Evolutionary conservation across 495 filamentous ascomycete genomes (phyloP), one percentile per base, ranked within the genome.

Genomic region (Penicillium tannophilum): DNA sequence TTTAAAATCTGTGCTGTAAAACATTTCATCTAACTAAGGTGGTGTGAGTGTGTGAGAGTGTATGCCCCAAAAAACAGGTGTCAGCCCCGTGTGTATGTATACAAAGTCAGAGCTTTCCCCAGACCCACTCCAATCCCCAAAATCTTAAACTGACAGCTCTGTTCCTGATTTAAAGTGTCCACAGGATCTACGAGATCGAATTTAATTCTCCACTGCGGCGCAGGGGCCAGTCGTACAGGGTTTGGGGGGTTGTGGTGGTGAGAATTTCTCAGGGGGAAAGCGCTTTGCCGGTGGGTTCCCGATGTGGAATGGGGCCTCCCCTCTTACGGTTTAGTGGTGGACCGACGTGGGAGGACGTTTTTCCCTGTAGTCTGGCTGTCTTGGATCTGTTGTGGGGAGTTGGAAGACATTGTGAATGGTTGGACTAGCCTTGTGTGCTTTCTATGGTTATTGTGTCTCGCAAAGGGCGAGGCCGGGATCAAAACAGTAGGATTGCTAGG

Each of bases 251-350:
- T 8, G 26, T 49, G 24, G 31, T 10, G 4, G 31, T 5, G 19
- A 28, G 24, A 33, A 39, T 47, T 45, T 54, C 9, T 23, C 12
- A 30, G 4, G 60, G 63, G 63, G 39, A 66, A 66, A 66, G 63
- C 60, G 60, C 63, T 63, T 54, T 63, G 53, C 63, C 60, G 63
- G 50, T 31, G 26, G 19, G 3, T 46, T 36, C 36, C 55, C 50
- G 9, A 58, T 36, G 49, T 20, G 56, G 61, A 33, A 57, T 54
- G 47, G 48, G 30, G 45, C 39, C 52, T 16, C 36, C 36, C 46
- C 30, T n/a, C 20, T 26, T 47, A 20, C 28, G 44, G 47, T 52
- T 52, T 55, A 59, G 55, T 42, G 56, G 51, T 58, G 50, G 51
- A 45, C 16, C 45, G 24, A 30, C 7, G 31, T n/a, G 52, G 58